These are phyloP conservation scores for Kwoniella newhampshirensis DNA, from an alignment of 768 basidiomycete genomes.

Conservation along the genomic window DNA sequence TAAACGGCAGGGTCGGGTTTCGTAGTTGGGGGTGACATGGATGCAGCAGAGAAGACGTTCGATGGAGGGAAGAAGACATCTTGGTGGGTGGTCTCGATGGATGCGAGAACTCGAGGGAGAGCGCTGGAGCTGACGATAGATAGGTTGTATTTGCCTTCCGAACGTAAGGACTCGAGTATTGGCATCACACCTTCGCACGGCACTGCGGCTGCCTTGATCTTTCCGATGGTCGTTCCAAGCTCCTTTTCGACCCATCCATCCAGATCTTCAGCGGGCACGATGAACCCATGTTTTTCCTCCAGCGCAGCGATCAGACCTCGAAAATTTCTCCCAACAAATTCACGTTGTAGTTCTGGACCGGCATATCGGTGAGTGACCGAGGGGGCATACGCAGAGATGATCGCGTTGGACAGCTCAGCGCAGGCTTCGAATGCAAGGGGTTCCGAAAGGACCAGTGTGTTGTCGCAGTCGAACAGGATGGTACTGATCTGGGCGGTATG, in stretches of 20 bases:
- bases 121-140: constrained; percentile 32
- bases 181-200: constrained; percentile 27
- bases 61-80: constrained; percentile 24
- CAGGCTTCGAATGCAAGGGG: constrained; percentile 30
- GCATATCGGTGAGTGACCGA: constrained; percentile 15
- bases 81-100: constrained; percentile 25
- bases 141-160: constrained; percentile 23
- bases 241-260: constrained; percentile 29
- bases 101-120: constrained; percentile 26
- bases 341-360: constrained; percentile 22
- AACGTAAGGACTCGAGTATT: constrained; percentile 14
- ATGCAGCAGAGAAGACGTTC: constrained; percentile 31
- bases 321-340: constrained; percentile 38
- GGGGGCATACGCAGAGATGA: constrained; percentile 22
- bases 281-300: constrained; percentile 26
- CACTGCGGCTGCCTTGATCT: constrained; percentile 13
- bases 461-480: constrained; percentile 37
- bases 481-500: constrained; percentile 10
- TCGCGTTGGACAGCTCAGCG: constrained; percentile 27
- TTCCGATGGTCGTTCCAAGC: constrained; percentile 17
- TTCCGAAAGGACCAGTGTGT: constrained; percentile 30
- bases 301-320: constrained; percentile 27
- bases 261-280: constrained; percentile 18
- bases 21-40: constrained; percentile 30
- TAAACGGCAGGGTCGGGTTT: constrained; percentile 41